phyloP scores from a whole-genome alignment of 208 protist species.

The Perkinsela sp. region DNA sequence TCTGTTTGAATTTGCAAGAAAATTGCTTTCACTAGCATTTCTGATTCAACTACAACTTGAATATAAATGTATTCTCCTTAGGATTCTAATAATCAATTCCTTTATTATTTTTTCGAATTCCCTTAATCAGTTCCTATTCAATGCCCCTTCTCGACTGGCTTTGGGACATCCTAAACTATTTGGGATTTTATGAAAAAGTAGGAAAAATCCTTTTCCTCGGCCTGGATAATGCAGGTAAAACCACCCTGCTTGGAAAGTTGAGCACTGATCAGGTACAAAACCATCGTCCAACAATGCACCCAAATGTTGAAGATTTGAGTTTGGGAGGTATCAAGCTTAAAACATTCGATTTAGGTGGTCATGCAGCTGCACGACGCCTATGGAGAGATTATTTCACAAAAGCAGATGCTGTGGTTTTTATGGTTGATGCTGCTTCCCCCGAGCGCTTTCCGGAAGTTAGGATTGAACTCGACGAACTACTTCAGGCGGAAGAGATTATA shows the following conservation, averaged over 20 bases:
- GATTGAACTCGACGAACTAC: conserved; percentile 81
- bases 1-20: no score
- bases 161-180: conserved; percentile 59
- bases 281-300: conserved; percentile 58
- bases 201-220: conserved; percentile 95
- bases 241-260: conserved; percentile 86
- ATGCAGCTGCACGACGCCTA: conserved; percentile 76
- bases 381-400: conserved; percentile 97
- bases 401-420: conserved; percentile 94
- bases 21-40: no score
- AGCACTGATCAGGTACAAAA: conserved; percentile 57
- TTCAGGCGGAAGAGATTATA: conserved; percentile 67
- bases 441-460: conserved; percentile 82
- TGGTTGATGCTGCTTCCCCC: conserved; percentile 84
- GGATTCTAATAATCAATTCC: no score
- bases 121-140: no score
- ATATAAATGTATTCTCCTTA: no score
- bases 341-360: conserved; percentile 95
- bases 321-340: conserved; percentile 93
- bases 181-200: conserved; percentile 57
- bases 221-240: conserved; percentile 99
- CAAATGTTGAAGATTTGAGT: conserved; percentile 82
- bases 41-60: no score
- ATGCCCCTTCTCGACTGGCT: conserved; percentile 72
- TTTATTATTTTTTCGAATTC: no score